Percentiles rank a stretch among this genome's conserved stretches.
Conservation (phyloP, 169 alveolate species). For the Plasmodium fragile region DNA sequence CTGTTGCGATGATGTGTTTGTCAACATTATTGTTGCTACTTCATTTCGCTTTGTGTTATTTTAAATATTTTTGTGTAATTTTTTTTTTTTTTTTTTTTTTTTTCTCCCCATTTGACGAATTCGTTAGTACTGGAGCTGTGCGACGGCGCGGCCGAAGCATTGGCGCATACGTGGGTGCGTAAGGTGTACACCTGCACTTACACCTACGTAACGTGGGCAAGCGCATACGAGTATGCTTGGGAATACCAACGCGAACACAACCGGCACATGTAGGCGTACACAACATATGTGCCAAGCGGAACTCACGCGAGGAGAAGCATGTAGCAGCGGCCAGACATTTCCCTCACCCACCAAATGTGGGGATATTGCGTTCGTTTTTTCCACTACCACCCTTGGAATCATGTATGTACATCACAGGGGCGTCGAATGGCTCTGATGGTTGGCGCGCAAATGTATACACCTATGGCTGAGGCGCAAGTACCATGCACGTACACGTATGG, state of each 20-base stretch:
- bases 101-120: not conserved
- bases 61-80: not conserved
- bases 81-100: too few species aligned
- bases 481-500: not conserved
- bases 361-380: not conserved
- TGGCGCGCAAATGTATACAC: not conserved
- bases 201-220: not conserved
- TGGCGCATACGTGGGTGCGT: not conserved
- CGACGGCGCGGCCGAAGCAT: not conserved
- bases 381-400: not conserved
- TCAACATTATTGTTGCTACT: not conserved
- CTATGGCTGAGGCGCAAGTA: not conserved
- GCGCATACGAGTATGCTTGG: not conserved
- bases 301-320: not conserved
- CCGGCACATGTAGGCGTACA: not conserved
- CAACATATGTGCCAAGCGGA: not conserved
- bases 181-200: not conserved
- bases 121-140: not conserved
- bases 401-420: not conserved
- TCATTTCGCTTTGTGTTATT: not conserved
- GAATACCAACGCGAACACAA: not conserved
- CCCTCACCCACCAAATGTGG: not conserved
- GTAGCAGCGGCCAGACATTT: not conserved
- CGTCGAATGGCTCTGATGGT: not conserved
- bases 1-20: not conserved